Evolutionary conservation across 306 rosid genomes (phyloP).

Genomic region (Coriaria nepalensis): DNA sequence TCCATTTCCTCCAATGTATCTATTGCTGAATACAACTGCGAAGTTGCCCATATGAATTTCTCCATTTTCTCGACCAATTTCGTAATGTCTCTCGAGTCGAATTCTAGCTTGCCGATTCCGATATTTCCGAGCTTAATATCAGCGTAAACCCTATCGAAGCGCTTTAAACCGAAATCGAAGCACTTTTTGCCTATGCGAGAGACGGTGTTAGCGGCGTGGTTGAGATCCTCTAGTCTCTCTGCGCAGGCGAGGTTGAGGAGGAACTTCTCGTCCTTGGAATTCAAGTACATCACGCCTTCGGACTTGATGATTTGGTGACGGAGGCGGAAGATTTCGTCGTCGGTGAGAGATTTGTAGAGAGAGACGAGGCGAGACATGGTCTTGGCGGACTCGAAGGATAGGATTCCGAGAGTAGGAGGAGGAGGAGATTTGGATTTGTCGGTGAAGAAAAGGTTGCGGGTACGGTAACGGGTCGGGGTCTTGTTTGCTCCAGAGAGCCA

Average conservation of each 20-base stretch:
- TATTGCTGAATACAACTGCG: slow-evolving; percentile 28
- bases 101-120: slow-evolving; percentile 18
- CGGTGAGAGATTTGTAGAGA: slow-evolving; percentile 43
- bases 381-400: slow-evolving; percentile 49
- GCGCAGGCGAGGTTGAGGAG: slow-evolving; percentile 53
- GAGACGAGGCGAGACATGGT: slow-evolving; percentile 49
- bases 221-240: slow-evolving; percentile 51
- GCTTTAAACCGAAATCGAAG: slow-evolving; percentile 10
- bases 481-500: slow-evolving; percentile 9
- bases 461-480: not conserved
- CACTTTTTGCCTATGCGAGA: slow-evolving; percentile 29
- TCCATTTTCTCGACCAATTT: slow-evolving; percentile 30
- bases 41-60: slow-evolving; percentile 23
- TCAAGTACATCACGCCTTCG: slow-evolving; percentile 29
- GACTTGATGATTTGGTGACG: slow-evolving; percentile 21
- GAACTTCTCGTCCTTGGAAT: slow-evolving; percentile 31
- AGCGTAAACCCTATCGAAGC: slow-evolving; percentile 21
- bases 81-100: slow-evolving; percentile 5
- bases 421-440: slow-evolving; percentile 6
- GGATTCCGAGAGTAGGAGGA: slow-evolving; percentile 33
- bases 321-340: slow-evolving; percentile 29
- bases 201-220: slow-evolving; percentile 31
- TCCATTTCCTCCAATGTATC: slow-evolving; percentile 35
- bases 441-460: slow-evolving; percentile 14
- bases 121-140: slow-evolving; percentile 21